Evolutionary conservation across 2,329 filamentous ascomycete genomes (phyloP), one percentile per base, ranked within the genome.

Genomic region (Clarireedia monteithiana): DNA sequence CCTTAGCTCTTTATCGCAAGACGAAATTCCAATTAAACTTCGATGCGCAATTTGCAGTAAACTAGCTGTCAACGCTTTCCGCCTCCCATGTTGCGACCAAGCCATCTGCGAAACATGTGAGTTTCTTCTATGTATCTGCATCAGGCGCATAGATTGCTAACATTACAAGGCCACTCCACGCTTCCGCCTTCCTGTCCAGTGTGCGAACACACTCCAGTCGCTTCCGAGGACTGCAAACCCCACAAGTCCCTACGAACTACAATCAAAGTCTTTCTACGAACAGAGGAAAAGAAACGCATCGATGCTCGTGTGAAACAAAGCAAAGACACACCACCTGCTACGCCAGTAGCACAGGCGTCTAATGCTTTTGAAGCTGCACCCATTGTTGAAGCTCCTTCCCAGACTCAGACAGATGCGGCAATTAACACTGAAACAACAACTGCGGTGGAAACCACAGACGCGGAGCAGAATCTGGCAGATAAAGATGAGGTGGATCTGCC

Each of bases 21-120:
- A 92, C 66, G 89, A 94, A 60, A 91, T 96, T 57, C 94, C 94
- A n/a, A 90, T 91, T 67, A 96, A 96, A 77, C 81, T 99, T 61
- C 88, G 91, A 73, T 99, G 94, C 77, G 90, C 90, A 52, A 89
- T 90, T 64, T 99, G 94, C 74, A 94, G 88, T 74, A 91, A 89
- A 71, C 79, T 97, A 57, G 91, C 91, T 30, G 77, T 95, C 62
- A 95, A 96, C 70, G 89, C 92, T 7, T 95, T 90, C 70, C 88
- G 91, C 61, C 78, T 96, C 27, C 89, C 91, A 1, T 99, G 94
- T 73, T 99, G 94, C 72, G 94, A 96, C 68, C 92, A 95, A 69
- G 86, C 88, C 42, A 95, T 97, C 57, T 97, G 94, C 77, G 88
- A 92, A 68, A 80, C 77, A 62, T 99, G 94, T 96, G 76, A 59